Conservation (phyloP, 2,329 filamentous ascomycete species). For the Chrysosporium queenslandicum region DNA sequence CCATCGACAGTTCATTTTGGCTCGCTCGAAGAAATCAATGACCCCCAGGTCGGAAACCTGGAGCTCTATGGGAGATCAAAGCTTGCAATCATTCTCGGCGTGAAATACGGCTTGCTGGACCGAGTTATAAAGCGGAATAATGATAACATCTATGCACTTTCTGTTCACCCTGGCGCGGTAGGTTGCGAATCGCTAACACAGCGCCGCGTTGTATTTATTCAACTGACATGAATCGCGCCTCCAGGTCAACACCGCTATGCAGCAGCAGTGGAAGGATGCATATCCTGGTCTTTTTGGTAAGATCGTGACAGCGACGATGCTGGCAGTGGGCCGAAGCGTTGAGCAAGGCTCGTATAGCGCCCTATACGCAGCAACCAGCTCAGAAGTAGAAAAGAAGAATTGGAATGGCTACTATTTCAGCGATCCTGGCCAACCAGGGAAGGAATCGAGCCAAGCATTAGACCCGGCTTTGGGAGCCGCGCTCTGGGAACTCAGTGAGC, state of each 20-base stretch:
- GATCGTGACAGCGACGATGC: conserved; percentile 30
- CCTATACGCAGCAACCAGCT: conserved; percentile 32
- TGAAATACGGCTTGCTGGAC: conserved; percentile 35
- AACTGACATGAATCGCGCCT: not conserved
- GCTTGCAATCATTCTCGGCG: conserved; percentile 36
- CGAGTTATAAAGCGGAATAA: conserved; percentile 36
- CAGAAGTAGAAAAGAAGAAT: conserved; percentile 35
- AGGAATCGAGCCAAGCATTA: not conserved
- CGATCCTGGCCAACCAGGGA: conserved; percentile 22
- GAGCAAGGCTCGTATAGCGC: conserved; percentile 40
- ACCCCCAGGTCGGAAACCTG: conserved; percentile 26
- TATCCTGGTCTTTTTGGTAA: conserved; percentile 31
- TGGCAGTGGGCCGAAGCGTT: conserved; percentile 28
- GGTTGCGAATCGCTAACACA: too few species aligned
- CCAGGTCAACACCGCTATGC: conserved; percentile 39
- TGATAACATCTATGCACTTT: conserved; percentile 35
- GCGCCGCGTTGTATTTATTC: too few species aligned
- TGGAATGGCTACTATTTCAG: conserved; percentile 38
- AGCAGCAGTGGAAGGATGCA: conserved; percentile 34
- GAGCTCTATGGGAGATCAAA: conserved; percentile 36
- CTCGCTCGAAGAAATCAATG: conserved; percentile 37
- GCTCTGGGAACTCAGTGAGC: not conserved
- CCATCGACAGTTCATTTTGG: conserved; percentile 33
- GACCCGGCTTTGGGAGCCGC: not conserved
- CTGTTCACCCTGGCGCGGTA: conserved; percentile 37